A percentile compares a stretch with the other conserved stretches of the same genome.
These are phyloP conservation scores for Arabidopsis lyrata DNA, from an alignment of 441 rosid species.

Conservation along the genomic window DNA sequence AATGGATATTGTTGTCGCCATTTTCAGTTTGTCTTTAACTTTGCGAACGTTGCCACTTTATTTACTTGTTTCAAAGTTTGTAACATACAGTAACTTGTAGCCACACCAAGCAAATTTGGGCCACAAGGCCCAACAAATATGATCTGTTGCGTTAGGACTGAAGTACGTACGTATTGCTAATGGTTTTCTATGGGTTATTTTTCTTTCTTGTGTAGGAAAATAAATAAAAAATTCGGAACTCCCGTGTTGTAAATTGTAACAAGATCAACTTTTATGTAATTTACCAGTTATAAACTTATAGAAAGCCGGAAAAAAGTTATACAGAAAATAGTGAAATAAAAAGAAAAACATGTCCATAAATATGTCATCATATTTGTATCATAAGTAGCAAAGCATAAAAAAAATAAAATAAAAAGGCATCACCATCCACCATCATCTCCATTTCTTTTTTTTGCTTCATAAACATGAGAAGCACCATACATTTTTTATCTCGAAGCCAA, in stretches of 20 bases:
- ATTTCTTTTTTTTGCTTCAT: not conserved
- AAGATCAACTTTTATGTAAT: not conserved
- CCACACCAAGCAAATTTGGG: slow-evolving; percentile 1
- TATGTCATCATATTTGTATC: not conserved
- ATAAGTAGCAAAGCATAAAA: not conserved
- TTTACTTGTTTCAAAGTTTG: not conserved
- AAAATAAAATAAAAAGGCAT: not conserved
- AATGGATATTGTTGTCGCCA: not conserved
- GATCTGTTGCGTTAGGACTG: not conserved
- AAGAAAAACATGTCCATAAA: not conserved
- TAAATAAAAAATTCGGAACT: not conserved
- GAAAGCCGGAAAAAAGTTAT: not conserved
- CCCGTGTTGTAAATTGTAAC: not conserved
- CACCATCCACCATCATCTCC: slow-evolving; percentile 9
- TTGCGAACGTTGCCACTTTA: not conserved
- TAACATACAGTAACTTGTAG: not conserved
- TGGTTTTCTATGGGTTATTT: not conserved
- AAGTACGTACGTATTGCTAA: not conserved
- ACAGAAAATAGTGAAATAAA: not conserved
- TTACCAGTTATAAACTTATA: not conserved
- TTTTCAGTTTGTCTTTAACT: not conserved
- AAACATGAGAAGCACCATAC: slow-evolving; percentile 16
- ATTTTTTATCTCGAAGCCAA: not conserved
- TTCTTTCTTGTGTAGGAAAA: not conserved
- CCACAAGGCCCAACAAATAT: not conserved